Percentiles rank a stretch among this genome's conserved stretches.
Conservation (phyloP, 2,329 filamentous ascomycete species). For the Meredithiella fracta region DNA sequence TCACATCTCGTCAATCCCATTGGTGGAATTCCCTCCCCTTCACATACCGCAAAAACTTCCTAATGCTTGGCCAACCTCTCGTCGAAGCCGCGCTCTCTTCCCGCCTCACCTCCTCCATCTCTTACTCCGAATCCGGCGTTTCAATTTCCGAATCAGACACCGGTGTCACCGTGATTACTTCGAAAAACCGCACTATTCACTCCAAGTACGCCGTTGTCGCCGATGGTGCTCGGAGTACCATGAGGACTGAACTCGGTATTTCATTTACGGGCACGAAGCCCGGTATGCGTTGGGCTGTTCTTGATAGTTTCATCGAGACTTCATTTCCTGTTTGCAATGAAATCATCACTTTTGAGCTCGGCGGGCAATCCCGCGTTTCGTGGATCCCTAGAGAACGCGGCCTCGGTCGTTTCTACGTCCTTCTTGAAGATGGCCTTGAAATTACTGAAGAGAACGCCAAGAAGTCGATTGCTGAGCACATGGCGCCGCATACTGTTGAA, state of each 20-base stretch:
- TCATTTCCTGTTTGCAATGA: conserved; percentile 30
- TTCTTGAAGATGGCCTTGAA: conserved; percentile 28
- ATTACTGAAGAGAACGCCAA: conserved; percentile 23
- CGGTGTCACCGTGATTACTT: conserved; percentile 19
- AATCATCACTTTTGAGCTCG: conserved; percentile 31
- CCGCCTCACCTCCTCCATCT: conserved; percentile 21
- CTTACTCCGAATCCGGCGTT: conserved; percentile 24
- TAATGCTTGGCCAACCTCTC: conserved; percentile 34
- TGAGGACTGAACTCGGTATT: conserved; percentile 26
- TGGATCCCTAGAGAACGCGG: conserved; percentile 33
- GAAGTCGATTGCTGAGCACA: conserved; percentile 24
- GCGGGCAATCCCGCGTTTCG: conserved; percentile 29
- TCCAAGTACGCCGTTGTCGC: conserved; percentile 33
- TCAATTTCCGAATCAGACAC: conserved; percentile 19
- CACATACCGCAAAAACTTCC: conserved; percentile 30
- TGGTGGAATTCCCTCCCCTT: conserved; percentile 33
- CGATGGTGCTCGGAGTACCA: conserved; percentile 33
- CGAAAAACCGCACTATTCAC: conserved; percentile 20
- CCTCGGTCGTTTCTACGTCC: conserved; percentile 24
- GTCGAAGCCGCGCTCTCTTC: conserved; percentile 26
- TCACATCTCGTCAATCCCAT: conserved; percentile 30
- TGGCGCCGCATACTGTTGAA: conserved; percentile 27
- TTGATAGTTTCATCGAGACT: conserved; percentile 33
- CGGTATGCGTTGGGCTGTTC: conserved; percentile 33
- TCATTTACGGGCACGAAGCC: conserved; percentile 30